These are phyloP conservation scores for Leishmania tarentolae DNA, from an alignment of 208 protist genomes.

Conservation along the genomic window DNA sequence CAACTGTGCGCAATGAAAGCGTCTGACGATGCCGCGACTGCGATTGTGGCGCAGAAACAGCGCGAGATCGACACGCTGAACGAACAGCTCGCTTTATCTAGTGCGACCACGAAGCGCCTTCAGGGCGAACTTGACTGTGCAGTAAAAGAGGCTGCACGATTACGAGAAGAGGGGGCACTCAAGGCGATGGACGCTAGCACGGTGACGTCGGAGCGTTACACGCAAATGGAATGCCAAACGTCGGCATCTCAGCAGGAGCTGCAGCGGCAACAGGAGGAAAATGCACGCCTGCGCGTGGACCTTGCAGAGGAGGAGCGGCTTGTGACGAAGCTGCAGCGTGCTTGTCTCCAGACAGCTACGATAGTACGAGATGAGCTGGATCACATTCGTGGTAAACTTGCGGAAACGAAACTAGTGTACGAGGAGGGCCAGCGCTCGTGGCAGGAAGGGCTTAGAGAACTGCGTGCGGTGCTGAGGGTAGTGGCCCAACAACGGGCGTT, in stretches of 20 bases:
- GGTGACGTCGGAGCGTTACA: not conserved
- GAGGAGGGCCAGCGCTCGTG: conserved; percentile 11
- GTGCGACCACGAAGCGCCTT: not conserved
- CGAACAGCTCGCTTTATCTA: not conserved
- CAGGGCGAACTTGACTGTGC: not conserved
- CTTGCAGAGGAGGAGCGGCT: not conserved
- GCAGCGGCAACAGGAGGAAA: not conserved
- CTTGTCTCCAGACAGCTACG: not conserved
- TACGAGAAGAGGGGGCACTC: not conserved
- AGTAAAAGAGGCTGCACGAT: not conserved
- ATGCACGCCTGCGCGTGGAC: conserved; percentile 1
- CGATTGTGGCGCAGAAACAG: not conserved
- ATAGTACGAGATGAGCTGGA: conserved; percentile 8
- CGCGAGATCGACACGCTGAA: not conserved
- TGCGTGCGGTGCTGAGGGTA: conserved; percentile 3
- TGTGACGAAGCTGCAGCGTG: conserved; percentile 7
- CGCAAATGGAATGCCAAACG: not conserved
- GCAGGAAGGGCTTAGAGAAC: conserved; percentile 9
- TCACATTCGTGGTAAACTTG: conserved; percentile 7
- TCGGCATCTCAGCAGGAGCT: not conserved
- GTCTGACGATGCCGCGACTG: not conserved
- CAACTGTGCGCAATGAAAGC: too few relatives aligned
- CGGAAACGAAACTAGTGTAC: conserved; percentile 5
- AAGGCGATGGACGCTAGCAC: not conserved
- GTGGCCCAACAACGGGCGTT: not conserved